Evolutionary conservation across 2,329 filamentous ascomycete species (phyloP).

Genomic region (Acrocalymma vagum): DNA sequence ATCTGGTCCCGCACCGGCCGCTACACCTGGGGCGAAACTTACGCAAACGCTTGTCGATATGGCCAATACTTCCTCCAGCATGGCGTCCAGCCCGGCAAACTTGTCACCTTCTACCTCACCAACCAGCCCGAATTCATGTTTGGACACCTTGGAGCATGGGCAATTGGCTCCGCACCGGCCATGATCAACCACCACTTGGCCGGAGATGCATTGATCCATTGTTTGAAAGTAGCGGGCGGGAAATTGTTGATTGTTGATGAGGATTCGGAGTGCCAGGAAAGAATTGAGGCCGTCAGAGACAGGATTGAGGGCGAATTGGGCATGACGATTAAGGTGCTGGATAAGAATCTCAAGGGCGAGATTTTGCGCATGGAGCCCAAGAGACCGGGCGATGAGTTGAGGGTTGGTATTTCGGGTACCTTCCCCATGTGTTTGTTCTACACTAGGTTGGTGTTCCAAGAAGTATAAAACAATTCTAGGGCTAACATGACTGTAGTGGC

Average conservation of each 20-base stretch:
- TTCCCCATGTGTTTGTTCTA: constrained; percentile 74
- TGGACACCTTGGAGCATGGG: constrained; percentile 70
- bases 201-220: constrained; percentile 71
- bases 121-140: constrained; percentile 75
- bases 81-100: constrained; percentile 66
- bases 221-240: constrained; percentile 65
- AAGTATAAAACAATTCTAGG: no score
- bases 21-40: constrained; percentile 48
- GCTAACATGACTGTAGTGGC: constrained; percentile 59
- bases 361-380: constrained; percentile 59
- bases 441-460: constrained; percentile 60
- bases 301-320: constrained; percentile 64
- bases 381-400: constrained; percentile 64
- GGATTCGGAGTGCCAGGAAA: constrained; percentile 59
- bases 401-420: constrained; percentile 59
- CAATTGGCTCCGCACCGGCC: constrained; percentile 73
- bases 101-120: constrained; percentile 72
- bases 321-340: constrained; percentile 65
- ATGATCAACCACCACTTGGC: constrained; percentile 76
- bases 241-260: constrained; percentile 57
- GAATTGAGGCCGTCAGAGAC: constrained; percentile 62
- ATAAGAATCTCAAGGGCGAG: constrained; percentile 56
- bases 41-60: constrained; percentile 51
- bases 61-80: constrained; percentile 46
- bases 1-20: constrained; percentile 72